phyloP scores from a whole-genome alignment of 1,139 yeast genomes.

The Lodderomyces theae region DNA sequence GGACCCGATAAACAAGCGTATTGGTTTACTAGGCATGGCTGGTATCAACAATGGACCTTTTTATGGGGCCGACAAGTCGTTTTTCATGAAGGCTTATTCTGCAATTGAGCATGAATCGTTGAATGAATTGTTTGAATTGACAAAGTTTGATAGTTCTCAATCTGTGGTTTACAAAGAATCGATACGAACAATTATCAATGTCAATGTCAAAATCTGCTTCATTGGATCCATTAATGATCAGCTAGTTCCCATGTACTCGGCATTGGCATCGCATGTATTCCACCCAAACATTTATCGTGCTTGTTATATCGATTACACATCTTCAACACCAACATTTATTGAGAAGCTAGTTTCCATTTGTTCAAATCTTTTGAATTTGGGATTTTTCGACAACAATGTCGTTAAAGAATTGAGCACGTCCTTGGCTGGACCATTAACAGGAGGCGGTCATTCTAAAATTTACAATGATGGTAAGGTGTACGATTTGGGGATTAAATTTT shows the following conservation, averaged over 20 bases:
- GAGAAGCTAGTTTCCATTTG: conserved; percentile 46
- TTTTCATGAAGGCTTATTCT: conserved; percentile 83
- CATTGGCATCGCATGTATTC: conserved; percentile 73
- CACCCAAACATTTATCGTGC: conserved; percentile 92
- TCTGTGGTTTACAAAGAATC: conserved; percentile 70
- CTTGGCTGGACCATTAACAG: conserved; percentile 86
- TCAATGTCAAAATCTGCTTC: conserved; percentile 74
- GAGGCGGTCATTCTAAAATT: conserved; percentile 90
- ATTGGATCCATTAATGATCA: conserved; percentile 92
- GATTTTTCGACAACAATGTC: conserved; percentile 71
- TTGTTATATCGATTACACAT: conserved; percentile 74
- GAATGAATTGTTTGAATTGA: conserved; percentile 83
- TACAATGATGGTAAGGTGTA: conserved; percentile 86
- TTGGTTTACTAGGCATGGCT: conserved; percentile 90
- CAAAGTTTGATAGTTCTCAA: conserved; percentile 68
- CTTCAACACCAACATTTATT: conserved; percentile 47
- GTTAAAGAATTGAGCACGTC: conserved; percentile 79
- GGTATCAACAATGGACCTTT: conserved; percentile 94
- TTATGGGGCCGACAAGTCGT: conserved; percentile 80
- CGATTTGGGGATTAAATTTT: conserved; percentile 70
- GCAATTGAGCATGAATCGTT: conserved; percentile 87
- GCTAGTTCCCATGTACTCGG: conserved; percentile 86
- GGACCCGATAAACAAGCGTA: conserved; percentile 45
- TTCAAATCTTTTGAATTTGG: conserved; percentile 57
- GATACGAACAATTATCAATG: conserved; percentile 58